These are phyloP conservation scores for Aspergillus sclerotioniger DNA, from an alignment of 495 filamentous ascomycete genomes.

Conservation along the genomic window DNA sequence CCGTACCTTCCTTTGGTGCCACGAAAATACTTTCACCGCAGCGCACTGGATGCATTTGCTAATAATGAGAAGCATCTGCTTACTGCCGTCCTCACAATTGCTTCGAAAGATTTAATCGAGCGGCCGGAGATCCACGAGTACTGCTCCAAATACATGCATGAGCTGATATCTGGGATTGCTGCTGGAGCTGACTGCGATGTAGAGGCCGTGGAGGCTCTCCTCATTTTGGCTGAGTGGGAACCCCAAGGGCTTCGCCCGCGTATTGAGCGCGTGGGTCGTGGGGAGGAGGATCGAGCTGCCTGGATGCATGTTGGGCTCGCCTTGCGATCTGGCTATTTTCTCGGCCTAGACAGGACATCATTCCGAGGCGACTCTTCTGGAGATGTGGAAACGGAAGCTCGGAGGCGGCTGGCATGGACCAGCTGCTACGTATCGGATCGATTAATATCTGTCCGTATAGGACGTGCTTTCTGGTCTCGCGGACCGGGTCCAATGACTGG, in stretches of 20 bases:
- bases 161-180: slow-evolving; percentile 57
- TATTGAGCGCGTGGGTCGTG: slow-evolving; percentile 55
- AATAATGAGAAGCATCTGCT: slow-evolving; percentile 57
- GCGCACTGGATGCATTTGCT: slow-evolving; percentile 48
- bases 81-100: slow-evolving; percentile 61
- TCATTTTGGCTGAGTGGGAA: slow-evolving; percentile 64
- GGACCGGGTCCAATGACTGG: slow-evolving; percentile 63
- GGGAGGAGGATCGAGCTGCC: slow-evolving; percentile 63
- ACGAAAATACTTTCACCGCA: slow-evolving; percentile 49
- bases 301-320: slow-evolving; percentile 70
- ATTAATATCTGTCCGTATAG: slow-evolving; percentile 61
- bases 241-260: slow-evolving; percentile 54
- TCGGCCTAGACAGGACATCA: slow-evolving; percentile 57
- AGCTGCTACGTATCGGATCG: slow-evolving; percentile 66
- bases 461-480: slow-evolving; percentile 64
- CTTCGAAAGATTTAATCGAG: slow-evolving; percentile 59
- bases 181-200: slow-evolving; percentile 60
- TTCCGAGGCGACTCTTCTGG: slow-evolving; percentile 48
- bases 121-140: slow-evolving; percentile 56
- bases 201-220: slow-evolving; percentile 62
- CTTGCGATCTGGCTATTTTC: slow-evolving; percentile 61
- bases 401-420: slow-evolving; percentile 60
- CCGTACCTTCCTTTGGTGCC: slow-evolving; percentile 63
- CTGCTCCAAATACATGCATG: slow-evolving; percentile 63
- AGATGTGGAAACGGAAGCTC: slow-evolving; percentile 50